Evolutionary conservation across 2,329 filamentous ascomycete genomes (phyloP), one percentile per base, ranked within the genome.

Genomic region (Fusarium irregulare): DNA sequence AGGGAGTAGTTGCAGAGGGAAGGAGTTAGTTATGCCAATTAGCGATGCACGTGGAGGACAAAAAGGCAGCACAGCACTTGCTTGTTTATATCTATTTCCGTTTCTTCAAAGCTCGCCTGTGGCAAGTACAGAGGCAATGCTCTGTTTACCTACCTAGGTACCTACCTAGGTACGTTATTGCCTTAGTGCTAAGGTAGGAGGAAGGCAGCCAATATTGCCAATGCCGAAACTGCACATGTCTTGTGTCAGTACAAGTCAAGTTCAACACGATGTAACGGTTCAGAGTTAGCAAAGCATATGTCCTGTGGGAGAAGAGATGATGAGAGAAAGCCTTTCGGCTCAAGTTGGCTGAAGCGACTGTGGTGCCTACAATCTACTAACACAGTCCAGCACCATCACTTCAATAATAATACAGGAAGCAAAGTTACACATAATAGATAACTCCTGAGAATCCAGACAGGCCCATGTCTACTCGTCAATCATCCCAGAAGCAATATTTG

Each of bases 401-500:
- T 37, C 11, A 37, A n/a, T 37, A 37, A 37, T 18, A 37, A 16
- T 44, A 12, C 27, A 32, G 46, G n/a, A 49, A 16, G 28, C 28
- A 25, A n/a, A 18, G 18, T 37, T n/a, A 37, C 16, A 44, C 13
- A 23, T 16, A 21, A 21, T 44, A 16, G 21, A 23, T 23, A 16
- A 27, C 16, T 46, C 23, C 6, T 12, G 27, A 13, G 18, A 49
- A 51, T 9, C 8, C 18, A n/a, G 30, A 45, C n/a, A 54, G 25
- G 13, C 37, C 3, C 23, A 28, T 12, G 3, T 14, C 20, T 44
- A 6, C 9, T 32, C 21, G n/a, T 45, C 32, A 21, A 28, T 20
- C 59, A 73, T 67, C 12, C 66, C 64, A 18, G 50, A 57, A 34
- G 53, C 70, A 51, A 90, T 79, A 73, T 90, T 90, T 48, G 81